Percentiles rank a stretch among this genome's conserved stretches.
phyloP scores from a whole-genome alignment of 768 basidiomycete species.

The Lactifluus piperatus region DNA sequence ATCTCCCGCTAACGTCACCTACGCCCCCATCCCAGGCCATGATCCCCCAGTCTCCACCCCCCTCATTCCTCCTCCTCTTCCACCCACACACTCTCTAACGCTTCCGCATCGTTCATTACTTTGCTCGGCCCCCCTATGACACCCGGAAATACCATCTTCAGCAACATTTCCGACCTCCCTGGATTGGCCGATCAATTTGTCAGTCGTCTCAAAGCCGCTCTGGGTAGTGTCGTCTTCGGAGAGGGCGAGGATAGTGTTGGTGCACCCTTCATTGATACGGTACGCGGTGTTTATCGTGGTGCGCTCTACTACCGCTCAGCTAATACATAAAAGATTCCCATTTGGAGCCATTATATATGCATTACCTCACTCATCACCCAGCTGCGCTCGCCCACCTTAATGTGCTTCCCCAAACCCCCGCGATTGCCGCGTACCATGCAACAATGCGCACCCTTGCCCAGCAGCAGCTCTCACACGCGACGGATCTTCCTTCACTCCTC shows the following conservation, averaged over 20 bases:
- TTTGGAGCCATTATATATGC: slow-evolving; percentile 64
- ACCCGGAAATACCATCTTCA: slow-evolving; percentile 64
- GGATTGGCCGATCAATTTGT: slow-evolving; percentile 59
- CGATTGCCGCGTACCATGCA: slow-evolving; percentile 56
- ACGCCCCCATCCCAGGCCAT: slow-evolving; percentile 31
- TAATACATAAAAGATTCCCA: slow-evolving; percentile 41
- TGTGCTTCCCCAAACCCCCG: slow-evolving; percentile 40
- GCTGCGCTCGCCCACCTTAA: slow-evolving; percentile 63
- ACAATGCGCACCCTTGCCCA: slow-evolving; percentile 58
- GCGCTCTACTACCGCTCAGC: background rate
- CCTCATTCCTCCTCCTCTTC: slow-evolving; percentile 40
- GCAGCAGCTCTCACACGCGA: slow-evolving; percentile 73
- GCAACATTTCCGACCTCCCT: slow-evolving; percentile 70
- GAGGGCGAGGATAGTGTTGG: slow-evolving; percentile 64
- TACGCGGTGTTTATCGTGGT: slow-evolving; percentile 28
- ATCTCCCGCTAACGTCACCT: background rate
- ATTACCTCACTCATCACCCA: slow-evolving; percentile 75
- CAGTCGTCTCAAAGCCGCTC: slow-evolving; percentile 53
- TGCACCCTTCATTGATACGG: slow-evolving; percentile 57
- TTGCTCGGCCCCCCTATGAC: slow-evolving; percentile 52
- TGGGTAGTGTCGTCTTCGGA: slow-evolving; percentile 56
- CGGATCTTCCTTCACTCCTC: slow-evolving; percentile 88
- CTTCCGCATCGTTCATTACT: slow-evolving; percentile 37
- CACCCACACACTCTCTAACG: slow-evolving; percentile 40
- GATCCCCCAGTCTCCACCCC: slow-evolving; percentile 31